Base-by-base conservation (phyloP, 139 green algal genomes). In the Choricystis sp. region DNA sequence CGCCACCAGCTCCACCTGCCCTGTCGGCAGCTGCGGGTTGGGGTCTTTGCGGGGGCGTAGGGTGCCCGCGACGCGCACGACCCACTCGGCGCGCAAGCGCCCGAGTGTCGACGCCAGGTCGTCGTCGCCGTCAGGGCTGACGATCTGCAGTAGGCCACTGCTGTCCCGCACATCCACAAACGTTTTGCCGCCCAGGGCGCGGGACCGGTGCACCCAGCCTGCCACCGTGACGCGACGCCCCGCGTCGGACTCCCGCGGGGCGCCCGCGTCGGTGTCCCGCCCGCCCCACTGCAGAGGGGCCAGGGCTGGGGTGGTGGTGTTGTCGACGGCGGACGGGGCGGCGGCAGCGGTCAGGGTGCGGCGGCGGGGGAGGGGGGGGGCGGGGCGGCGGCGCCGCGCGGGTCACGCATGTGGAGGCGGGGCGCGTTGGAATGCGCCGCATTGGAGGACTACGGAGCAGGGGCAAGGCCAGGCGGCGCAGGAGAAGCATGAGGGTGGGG, bases 141-240 rank as follows among this genome's bases (percentile, higher is more conserved):
- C 59, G 1, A 84, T 87, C 82, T 99, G 94, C 61, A 97, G 49
- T 3, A 98, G 65, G 19, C 94, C 94, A 14, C 83, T 89, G 68
- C 92, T 81, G 73, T 99, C 94, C 0, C 94, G 68, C 1, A 98
- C 71, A 66, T 96, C 92, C 9, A 94, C 67, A 71, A 99, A 99
- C 3, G 88, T 66, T 21, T 98, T 68, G 28, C 90, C 89, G 21
- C 94, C 94, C 26, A 95, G 77, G 73, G 95, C 85, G n/a, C 94
- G 68, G 61, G 87, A 85, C 23, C 82, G 68, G 74, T 97, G 88
- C 48, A 98, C 88, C 93, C 93, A 99, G 23, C 92, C 92, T 69
- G 91, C 98, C 5, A 99, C 62, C 0, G 72, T 84, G 1, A 97
- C 62, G 0, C 31, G 27, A 26, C 74, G 3, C 26, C 77, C 85